These are phyloP conservation scores for Decorospora gaudefroyi DNA, from an alignment of 2,329 filamentous ascomycete species.

Conservation along the genomic window DNA sequence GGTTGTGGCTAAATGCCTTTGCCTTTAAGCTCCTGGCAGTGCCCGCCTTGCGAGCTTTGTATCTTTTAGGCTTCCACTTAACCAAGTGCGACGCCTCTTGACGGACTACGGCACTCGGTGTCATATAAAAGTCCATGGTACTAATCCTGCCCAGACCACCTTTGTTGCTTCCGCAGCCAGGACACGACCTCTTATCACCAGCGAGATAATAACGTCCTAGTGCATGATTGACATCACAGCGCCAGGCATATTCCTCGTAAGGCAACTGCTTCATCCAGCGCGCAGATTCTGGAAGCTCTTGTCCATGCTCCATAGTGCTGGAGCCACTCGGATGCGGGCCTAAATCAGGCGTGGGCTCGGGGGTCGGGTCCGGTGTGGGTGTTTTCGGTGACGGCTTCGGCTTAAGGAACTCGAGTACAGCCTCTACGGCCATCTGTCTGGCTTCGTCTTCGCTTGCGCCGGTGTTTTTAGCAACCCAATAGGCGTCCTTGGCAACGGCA, in stretches of 20 bases:
- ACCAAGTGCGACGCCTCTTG: constrained; percentile 24
- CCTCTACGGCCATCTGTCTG: constrained; percentile 14
- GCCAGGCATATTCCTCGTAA: constrained; percentile 29
- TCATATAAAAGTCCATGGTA: constrained; percentile 37
- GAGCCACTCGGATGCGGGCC: constrained; percentile 35
- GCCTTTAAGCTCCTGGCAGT: background rate
- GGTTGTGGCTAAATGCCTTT: constrained; percentile 31
- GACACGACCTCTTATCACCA: constrained; percentile 30
- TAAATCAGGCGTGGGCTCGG: constrained; percentile 22
- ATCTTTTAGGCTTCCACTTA: constrained; percentile 26
- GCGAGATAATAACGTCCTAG: constrained; percentile 40
- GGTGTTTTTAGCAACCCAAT: constrained; percentile 21
- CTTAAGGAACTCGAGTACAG: constrained; percentile 18
- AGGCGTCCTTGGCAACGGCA: constrained; percentile 32
- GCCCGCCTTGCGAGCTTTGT: constrained; percentile 14
- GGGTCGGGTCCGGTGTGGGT: constrained; percentile 18
- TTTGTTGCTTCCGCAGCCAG: constrained; percentile 28
- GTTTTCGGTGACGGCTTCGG: constrained; percentile 17
- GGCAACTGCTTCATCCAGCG: constrained; percentile 19
- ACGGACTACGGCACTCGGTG: constrained; percentile 18
- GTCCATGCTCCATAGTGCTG: constrained; percentile 33
- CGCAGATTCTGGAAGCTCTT: constrained; percentile 24
- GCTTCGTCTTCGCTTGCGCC: constrained; percentile 21
- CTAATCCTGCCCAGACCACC: constrained; percentile 13
- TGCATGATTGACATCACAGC: constrained; percentile 36